Base-by-base conservation (phyloP, 1,139 yeast species). In the Debaryomyces sp. region DNA sequence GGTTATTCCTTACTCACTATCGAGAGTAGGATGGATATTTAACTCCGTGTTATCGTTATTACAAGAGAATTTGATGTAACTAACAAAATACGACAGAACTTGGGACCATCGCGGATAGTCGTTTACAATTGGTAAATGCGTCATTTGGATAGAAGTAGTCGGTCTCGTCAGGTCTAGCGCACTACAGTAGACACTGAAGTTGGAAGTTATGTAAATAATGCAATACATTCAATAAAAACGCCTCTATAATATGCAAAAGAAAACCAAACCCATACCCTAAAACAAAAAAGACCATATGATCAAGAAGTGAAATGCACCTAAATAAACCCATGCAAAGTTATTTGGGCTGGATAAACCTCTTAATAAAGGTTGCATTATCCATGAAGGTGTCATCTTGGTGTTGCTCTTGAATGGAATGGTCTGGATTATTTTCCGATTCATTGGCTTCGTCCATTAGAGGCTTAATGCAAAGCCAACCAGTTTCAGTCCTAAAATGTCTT, bases 401-500 rank as follows among this genome's bases (percentile, higher is more conserved):
- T 3, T 33, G 34, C 15, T 45, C 39, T n/a, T 27, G 40, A 9
- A 7, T 24, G 17, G 29, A 10, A n/a, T 29, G 49, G 45, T n/a
- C n/a, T 8, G 38, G 38, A 35, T 35, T 49, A 26, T 52, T 54
- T 41, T 66, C 70, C 15, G 60, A 43, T 36, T 57, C 54, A 46
- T 62, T 64, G 2, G 72, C 81, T 53, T 81, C 85, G 41, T 74
- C 75, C 82, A 81, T 79, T 52, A 81, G 66, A 2, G 84, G 84
- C 51, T 73, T 68, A 47, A 81, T 78, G 58, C 85, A 81, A 9
- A 74, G 57, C 80, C 84, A 79, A 2, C 86, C 86, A 1, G 83
- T 75, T 49, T 80, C 85, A 2, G 85, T 80, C 48, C 83, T 67
- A 55, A 81, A 81, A 58, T 81, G 86, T 52, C 85, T 70, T 6